These are phyloP conservation scores for Umbelopsis ramanniana DNA, from an alignment of 192 early-diverging fungal species.

Conservation along the genomic window DNA sequence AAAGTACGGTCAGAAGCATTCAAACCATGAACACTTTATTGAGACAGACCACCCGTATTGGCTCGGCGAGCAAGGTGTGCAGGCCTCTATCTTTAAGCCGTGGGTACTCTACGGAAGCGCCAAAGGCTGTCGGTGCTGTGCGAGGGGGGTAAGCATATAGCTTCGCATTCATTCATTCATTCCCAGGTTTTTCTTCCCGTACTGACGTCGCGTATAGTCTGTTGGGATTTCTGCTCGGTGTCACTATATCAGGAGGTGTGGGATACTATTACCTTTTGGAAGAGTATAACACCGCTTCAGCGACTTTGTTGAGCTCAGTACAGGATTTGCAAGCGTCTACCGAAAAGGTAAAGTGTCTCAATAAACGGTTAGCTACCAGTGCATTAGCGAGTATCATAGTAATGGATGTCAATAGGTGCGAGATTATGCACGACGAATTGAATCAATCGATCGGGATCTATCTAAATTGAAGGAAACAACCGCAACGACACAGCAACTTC, in stretches of 20 bases:
- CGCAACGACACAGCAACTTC: conserved; percentile 65
- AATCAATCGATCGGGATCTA: conserved; percentile 70
- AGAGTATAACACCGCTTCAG: conserved; percentile 81
- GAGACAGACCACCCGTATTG: background rate
- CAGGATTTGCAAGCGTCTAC: conserved; percentile 81
- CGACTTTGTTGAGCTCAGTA: conserved; percentile 71
- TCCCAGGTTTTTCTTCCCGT: background rate
- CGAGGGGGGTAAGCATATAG: conserved; percentile 14
- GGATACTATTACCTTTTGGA: conserved; percentile 88
- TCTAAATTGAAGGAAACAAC: conserved; percentile 53
- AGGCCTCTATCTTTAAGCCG: background rate
- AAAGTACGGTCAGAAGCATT: too few species aligned
- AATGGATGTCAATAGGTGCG: conserved; percentile 49
- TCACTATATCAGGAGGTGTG: conserved; percentile 69
- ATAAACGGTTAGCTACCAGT: background rate
- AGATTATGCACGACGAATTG: conserved; percentile 81
- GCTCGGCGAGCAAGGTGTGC: background rate
- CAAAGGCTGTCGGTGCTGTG: conserved; percentile 3
- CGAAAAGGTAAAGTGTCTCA: conserved; percentile 57
- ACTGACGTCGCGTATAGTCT: conserved; percentile 30
- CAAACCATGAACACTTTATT: background rate
- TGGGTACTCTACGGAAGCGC: background rate
- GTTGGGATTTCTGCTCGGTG: conserved; percentile 80
- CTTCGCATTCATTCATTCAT: background rate
- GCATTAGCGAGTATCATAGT: background rate